Evolutionary conservation across 192 early-diverging fungal species (phyloP).

Genomic region (Gonapodya prolifera): DNA sequence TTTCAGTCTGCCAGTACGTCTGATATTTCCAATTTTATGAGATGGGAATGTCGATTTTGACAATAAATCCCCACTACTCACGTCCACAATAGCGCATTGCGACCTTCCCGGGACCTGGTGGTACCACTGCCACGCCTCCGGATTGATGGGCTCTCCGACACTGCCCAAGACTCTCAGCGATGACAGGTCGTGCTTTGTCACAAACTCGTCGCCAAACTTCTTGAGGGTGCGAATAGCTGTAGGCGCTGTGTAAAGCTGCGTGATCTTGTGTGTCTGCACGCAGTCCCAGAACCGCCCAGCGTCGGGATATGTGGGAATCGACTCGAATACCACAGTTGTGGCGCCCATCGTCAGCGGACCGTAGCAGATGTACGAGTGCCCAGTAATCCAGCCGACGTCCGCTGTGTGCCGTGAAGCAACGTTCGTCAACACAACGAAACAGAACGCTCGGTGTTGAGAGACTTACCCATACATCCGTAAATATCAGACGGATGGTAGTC

Average conservation of each 20-base stretch:
- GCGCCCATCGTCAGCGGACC: conserved; percentile 75
- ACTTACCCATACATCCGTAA: conserved; percentile 51
- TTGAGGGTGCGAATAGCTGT: conserved; percentile 94
- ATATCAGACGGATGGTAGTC: conserved; percentile 81
- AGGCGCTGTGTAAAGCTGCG: conserved; percentile 96
- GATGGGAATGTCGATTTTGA: conserved; percentile 13
- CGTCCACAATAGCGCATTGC: conserved; percentile 86
- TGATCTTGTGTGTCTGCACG: conserved; percentile 38
- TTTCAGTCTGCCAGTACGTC: conserved; percentile 47
- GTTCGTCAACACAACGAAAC: too few species aligned
- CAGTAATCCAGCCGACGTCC: conserved; percentile 33
- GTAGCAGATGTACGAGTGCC: conserved; percentile 81
- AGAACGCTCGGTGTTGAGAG: neutral
- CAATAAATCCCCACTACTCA: conserved; percentile 57
- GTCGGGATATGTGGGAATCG: conserved; percentile 85
- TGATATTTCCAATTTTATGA: neutral
- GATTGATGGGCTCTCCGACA: conserved; percentile 96
- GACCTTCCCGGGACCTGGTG: conserved; percentile 74
- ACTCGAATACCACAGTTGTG: conserved; percentile 90
- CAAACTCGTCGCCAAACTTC: conserved; percentile 63
- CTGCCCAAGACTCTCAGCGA: conserved; percentile 85
- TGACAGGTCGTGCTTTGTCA: conserved; percentile 67
- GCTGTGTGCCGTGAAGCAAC: too few species aligned
- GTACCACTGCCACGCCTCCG: conserved; percentile 97
- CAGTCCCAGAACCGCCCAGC: conserved; percentile 11